Conservation (phyloP, 78 protist species). For the Dictyostelium capitatum region DNA sequence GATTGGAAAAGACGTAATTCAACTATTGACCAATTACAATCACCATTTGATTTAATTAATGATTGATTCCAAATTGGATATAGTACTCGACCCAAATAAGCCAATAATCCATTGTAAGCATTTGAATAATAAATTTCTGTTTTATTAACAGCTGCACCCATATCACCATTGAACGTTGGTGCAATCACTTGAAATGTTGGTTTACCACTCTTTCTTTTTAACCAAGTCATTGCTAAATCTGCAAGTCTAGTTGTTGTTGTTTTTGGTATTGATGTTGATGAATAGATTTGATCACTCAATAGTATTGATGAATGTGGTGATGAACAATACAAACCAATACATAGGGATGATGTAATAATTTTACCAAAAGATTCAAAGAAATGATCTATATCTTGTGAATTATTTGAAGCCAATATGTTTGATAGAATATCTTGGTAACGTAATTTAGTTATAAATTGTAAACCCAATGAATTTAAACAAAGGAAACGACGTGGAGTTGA, state of each 20-base stretch:
- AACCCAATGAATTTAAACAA: conserved; percentile 57
- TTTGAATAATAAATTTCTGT: conserved; percentile 15
- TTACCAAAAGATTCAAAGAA: conserved; percentile 57
- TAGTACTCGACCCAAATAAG: conserved; percentile 4
- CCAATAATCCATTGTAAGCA: conserved; percentile 37
- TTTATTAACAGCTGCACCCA: conserved; percentile 54
- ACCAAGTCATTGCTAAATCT: conserved; percentile 40
- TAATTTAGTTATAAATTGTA: conserved; percentile 44
- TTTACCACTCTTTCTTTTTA: conserved; percentile 46
- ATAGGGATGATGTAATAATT: conserved; percentile 11
- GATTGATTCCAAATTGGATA: conserved; percentile 42
- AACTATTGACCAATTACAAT: neutral
- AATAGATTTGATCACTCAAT: conserved; percentile 24
- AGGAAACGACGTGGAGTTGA: conserved; percentile 50
- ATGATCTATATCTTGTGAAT: conserved; percentile 44
- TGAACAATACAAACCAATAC: conserved; percentile 38
- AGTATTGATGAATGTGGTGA: conserved; percentile 27
- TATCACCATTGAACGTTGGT: neutral
- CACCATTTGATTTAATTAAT: neutral
- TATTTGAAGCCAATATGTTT: conserved; percentile 8
- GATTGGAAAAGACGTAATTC: conserved; percentile 43
- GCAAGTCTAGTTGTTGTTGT: conserved; percentile 36
- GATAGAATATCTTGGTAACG: conserved; percentile 32
- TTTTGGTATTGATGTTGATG: neutral
- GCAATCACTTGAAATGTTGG: neutral